Base-by-base conservation (phyloP, 2,329 filamentous ascomycete genomes). In the Penicillium concentricum region DNA sequence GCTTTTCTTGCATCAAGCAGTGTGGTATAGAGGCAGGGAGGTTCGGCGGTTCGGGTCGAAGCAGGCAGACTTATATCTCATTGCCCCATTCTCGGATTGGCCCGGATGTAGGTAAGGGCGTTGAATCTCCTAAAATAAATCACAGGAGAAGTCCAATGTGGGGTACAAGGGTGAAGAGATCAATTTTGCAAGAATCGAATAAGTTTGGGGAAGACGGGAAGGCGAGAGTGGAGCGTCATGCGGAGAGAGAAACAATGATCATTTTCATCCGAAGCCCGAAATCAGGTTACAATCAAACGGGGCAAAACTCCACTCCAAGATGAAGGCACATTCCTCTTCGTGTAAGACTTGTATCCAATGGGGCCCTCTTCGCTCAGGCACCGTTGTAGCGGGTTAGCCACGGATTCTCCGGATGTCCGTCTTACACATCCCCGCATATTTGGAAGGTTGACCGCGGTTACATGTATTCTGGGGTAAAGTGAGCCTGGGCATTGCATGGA, bases 1-100 rank as follows among this genome's bases (percentile, higher is more conserved):
- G 87, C 79, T 89, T 92, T 72, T 94, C 90, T 68, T 89, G 90
- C 90, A 94, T 93, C 66, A 68, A 71, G 60, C 50, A 15, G n/a
- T 34, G 26, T 20, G 51, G 34, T 52, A 39, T 43, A 38, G 26
- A 47, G 28, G 46, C 22, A 39, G 44, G 45, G n/a, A 51, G 26
- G 48, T 41, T 53, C 46, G 51, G 46, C 16, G 50, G 53, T 58
- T 53, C 26, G 48, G 51, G 39, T 61, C 45, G 56, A 58, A 61
- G 48, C 50, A 53, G 54, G 48, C 56, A 54, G 62, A 37, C 34
- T 55, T 45, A 12, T 42, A 45, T 52, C 45, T 62, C 59, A 66
- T 60, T 51, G 26, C 51, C 54, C 56, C 64, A 63, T 66, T 39
- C 45, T 66, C 61, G 50, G 44, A 42, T 42, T 55, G 45, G 43